Base-by-base conservation (phyloP, 495 filamentous ascomycete genomes). In the Tuber indicum region DNA sequence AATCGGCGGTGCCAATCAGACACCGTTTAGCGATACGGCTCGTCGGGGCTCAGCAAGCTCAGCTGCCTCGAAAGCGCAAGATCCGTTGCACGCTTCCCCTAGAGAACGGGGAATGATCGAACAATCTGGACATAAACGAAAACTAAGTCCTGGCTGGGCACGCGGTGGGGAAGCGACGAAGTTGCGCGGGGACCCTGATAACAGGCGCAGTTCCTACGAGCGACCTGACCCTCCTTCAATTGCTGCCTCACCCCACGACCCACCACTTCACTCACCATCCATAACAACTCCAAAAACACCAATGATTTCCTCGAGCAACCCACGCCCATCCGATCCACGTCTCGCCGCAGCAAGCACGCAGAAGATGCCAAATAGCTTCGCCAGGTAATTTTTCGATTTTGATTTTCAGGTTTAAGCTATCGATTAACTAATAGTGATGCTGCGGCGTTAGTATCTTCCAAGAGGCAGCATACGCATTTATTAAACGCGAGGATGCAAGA, bases 381-480 rank as follows among this genome's bases (percentile, higher is more conserved):
- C 58, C 32, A 66, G 58, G 58, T 66, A 36, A 36, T 17, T n/a
- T 66, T 36, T 19, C 17, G 26, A 4, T 36, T 36, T 36, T 66
- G 19, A 66, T 36, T 36, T 66, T 32, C 9, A 16, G 17, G 17
- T 66, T 26, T 36, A 66, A 36, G 58, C 46, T n/a, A 76, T 72
- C 26, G 23, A 44, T 80, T 73, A 36, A 26, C 77, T 76, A 72
- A 80, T 77, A 9, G 44, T 19, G 62, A 44, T 42, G 23, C 12
- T 17, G 39, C 71, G 16, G 16, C 8, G 21, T 62, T 45, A 80
- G 78, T 52, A 32, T 80, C 46, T 80, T 80, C 71, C 77, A 80
- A 69, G 79, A 81, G 69, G 79, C 79, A 36, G 76, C 78, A 9
- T 73, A 72, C 46, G 79, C 79, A 45, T 81, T 74, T 52, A 58